These are phyloP conservation scores for Tricholoma sp. DNA, from an alignment of 768 basidiomycete genomes.

Conservation along the genomic window DNA sequence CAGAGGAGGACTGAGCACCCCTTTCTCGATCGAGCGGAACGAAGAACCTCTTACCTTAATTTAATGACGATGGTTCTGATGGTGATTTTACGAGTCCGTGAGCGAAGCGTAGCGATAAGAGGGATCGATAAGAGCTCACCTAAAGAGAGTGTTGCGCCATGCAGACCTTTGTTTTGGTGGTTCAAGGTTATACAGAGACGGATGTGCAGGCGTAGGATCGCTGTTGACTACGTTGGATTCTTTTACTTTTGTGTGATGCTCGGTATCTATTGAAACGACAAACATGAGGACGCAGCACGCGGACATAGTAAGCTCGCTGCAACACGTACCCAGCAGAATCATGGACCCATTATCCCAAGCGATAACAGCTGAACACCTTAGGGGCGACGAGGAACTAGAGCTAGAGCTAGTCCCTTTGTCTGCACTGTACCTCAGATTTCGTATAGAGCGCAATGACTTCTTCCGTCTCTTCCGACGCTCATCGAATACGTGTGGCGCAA, in stretches of 20 bases:
- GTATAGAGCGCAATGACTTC: conserved; percentile 13
- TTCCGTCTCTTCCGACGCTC: conserved; percentile 28
- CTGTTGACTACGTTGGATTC: background rate
- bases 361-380: conserved; percentile 28
- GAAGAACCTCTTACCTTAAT: conserved; percentile 11
- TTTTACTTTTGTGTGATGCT: conserved; percentile 4
- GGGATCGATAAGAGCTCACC: conserved; percentile 6
- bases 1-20: background rate
- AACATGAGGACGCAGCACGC: background rate
- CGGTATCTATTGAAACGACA: conserved; percentile 8
- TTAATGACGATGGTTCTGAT: conserved; percentile 15
- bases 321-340: conserved; percentile 24
- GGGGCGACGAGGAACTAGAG: conserved; percentile 24
- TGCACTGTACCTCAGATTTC: conserved; percentile 4
- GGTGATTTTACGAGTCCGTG: background rate
- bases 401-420: conserved; percentile 13
- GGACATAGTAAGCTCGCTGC: background rate
- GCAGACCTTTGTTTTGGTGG: conserved; percentile 11
- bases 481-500: conserved; percentile 43
- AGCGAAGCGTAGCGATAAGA: conserved; percentile 7
- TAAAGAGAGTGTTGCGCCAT: conserved; percentile 13
- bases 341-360: conserved; percentile 29
- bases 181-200: conserved; percentile 4
- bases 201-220: background rate
- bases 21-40: background rate